These are phyloP conservation scores for Tulasnella sp. DNA, from an alignment of 768 basidiomycete species.

Conservation along the genomic window DNA sequence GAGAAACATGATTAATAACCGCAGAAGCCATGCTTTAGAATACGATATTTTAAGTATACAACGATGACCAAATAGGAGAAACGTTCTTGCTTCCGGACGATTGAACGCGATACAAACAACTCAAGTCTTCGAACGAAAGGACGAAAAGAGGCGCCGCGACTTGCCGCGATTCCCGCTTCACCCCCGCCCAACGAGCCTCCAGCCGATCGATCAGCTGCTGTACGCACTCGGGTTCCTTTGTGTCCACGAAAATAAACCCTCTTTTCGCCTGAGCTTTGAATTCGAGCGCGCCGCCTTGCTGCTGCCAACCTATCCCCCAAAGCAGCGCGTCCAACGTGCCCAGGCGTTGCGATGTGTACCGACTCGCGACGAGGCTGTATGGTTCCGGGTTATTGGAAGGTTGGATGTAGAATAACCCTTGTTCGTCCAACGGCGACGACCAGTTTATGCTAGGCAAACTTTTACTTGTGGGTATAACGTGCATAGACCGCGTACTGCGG, in stretches of 20 bases:
- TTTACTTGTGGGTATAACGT: neutral
- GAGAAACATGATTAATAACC: neutral
- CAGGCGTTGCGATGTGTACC: neutral
- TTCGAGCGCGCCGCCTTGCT: no score
- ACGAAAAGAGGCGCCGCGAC: neutral
- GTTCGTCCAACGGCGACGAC: neutral
- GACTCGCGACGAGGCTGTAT: neutral
- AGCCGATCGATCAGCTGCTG: neutral
- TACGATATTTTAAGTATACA: neutral
- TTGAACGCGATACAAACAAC: neutral
- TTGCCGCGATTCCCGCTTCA: neutral
- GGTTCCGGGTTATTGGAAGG: neutral
- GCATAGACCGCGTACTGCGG: neutral
- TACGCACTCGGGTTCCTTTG: neutral
- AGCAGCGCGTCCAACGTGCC: conserved; percentile 12
- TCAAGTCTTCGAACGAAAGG: neutral
- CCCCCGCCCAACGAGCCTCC: neutral
- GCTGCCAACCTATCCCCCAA: conserved; percentile 4
- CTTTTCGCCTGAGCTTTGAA: neutral
- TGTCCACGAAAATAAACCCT: conserved; percentile 11
- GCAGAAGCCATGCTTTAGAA: neutral
- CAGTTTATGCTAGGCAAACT: neutral
- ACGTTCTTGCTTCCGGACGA: neutral
- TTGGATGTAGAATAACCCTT: neutral
- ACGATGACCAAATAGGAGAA: neutral